phyloP scores from a whole-genome alignment of 2,329 filamentous ascomycete species.

The Aureobasidium mangrovei region DNA sequence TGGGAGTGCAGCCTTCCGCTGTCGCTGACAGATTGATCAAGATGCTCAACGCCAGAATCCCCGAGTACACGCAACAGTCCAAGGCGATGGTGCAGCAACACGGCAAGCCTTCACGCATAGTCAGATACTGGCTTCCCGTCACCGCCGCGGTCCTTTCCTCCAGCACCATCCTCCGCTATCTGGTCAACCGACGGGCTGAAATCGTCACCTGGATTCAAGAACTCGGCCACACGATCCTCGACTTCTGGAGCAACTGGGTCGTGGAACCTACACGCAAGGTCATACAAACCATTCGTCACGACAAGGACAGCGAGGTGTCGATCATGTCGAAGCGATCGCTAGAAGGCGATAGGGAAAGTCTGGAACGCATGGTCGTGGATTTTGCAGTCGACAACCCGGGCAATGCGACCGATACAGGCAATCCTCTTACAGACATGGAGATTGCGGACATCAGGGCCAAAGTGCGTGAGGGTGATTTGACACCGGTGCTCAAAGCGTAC shows the following conservation, averaged over 20 bases:
- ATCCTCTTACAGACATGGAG: slow-evolving; percentile 53
- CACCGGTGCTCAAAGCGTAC: slow-evolving; percentile 81
- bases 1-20: slow-evolving; percentile 37
- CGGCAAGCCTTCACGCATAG: slow-evolving; percentile 63
- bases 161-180: slow-evolving; percentile 72
- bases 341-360: slow-evolving; percentile 77
- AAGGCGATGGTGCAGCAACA: slow-evolving; percentile 50
- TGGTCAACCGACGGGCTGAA: slow-evolving; percentile 65
- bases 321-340: slow-evolving; percentile 93
- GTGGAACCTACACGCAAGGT: slow-evolving; percentile 75
- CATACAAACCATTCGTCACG: slow-evolving; percentile 85
- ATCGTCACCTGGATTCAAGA: slow-evolving; percentile 73
- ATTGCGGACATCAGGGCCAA: slow-evolving; percentile 66
- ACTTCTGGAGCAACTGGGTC: slow-evolving; percentile 97
- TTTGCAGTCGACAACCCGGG: slow-evolving; percentile 79
- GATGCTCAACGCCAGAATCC: slow-evolving; percentile 61
- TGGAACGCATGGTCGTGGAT: slow-evolving; percentile 97
- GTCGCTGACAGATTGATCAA: slow-evolving; percentile 59
- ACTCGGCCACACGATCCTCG: slow-evolving; percentile 66
- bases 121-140: slow-evolving; percentile 84
- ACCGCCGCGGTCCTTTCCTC: slow-evolving; percentile 67
- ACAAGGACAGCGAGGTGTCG: slow-evolving; percentile 85
- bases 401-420: slow-evolving; percentile 39
- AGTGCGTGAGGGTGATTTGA: slow-evolving; percentile 86
- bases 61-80: slow-evolving; percentile 54